Conservation (phyloP, 106 monocot species). For the Apostasia ramifera region DNA sequence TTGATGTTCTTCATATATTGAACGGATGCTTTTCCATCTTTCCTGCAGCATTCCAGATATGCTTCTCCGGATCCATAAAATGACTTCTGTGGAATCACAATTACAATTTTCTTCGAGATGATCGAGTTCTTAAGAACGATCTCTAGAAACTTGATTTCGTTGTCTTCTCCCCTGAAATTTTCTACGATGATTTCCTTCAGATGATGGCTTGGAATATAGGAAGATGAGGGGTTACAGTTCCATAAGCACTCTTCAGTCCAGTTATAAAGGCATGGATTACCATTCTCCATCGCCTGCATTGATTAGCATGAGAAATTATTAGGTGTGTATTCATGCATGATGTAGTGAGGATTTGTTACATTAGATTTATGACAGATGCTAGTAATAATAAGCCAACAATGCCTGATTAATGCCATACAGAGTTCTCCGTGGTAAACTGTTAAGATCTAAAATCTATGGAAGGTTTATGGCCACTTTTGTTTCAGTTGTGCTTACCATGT, state of each 20-base stretch:
- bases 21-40: background rate
- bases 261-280: background rate
- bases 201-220: background rate
- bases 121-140: constrained; percentile 1
- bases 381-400: no score
- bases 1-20: background rate
- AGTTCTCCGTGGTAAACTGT: no score
- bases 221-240: background rate
- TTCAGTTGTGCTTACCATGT: background rate
- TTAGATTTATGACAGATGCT: no score
- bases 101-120: background rate
- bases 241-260: background rate
- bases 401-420: no score
- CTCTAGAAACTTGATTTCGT: background rate
- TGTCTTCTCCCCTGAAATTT: constrained; percentile 8
- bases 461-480: no score
- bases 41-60: constrained; percentile 1
- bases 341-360: no score
- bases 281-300: background rate
- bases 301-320: no score
- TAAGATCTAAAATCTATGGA: no score
- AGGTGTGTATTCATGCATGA: no score
- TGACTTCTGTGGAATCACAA: background rate
- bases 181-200: background rate
- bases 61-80: constrained; percentile 1